phyloP scores from a whole-genome alignment of 768 basidiomycete genomes.

The Russula griseocarnosa region DNA sequence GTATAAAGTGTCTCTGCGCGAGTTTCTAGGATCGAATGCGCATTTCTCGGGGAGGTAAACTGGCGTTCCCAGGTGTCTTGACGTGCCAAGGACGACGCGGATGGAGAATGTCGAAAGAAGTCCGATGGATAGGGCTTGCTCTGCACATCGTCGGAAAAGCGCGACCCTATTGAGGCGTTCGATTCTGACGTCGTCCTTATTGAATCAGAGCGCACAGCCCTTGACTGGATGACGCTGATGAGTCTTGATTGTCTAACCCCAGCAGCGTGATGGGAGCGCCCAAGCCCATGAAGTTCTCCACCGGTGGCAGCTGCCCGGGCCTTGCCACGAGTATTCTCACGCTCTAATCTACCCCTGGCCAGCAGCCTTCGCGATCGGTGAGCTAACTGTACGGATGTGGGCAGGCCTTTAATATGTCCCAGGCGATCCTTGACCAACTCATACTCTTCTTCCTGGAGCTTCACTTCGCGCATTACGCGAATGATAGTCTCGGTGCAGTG shows the following conservation, averaged over 20 bases:
- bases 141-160: conserved; percentile 10
- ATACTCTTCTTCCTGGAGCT: conserved; percentile 82
- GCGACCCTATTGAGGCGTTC: conserved; percentile 18
- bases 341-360: conserved; percentile 56
- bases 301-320: neutral
- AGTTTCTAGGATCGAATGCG: neutral
- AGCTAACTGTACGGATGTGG: conserved; percentile 52
- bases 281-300: neutral
- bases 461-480: conserved; percentile 79
- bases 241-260: conserved; percentile 27
- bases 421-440: conserved; percentile 62
- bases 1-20: conserved; percentile 23
- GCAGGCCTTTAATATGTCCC: conserved; percentile 55
- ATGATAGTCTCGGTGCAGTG: conserved; percentile 68
- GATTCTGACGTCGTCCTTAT: conserved; percentile 27
- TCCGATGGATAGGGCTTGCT: conserved; percentile 5
- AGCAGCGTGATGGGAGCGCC: neutral
- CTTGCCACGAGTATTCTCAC: conserved; percentile 38
- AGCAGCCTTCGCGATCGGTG: conserved; percentile 71
- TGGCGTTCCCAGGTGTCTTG: conserved; percentile 19
- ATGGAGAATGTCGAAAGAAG: neutral
- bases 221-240: conserved; percentile 15
- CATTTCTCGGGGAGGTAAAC: neutral
- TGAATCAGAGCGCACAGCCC: conserved; percentile 25
- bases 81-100: conserved; percentile 8